These are phyloP conservation scores for Ashbya aceris DNA, from an alignment of 1,139 yeast genomes.

Conservation along the genomic window DNA sequence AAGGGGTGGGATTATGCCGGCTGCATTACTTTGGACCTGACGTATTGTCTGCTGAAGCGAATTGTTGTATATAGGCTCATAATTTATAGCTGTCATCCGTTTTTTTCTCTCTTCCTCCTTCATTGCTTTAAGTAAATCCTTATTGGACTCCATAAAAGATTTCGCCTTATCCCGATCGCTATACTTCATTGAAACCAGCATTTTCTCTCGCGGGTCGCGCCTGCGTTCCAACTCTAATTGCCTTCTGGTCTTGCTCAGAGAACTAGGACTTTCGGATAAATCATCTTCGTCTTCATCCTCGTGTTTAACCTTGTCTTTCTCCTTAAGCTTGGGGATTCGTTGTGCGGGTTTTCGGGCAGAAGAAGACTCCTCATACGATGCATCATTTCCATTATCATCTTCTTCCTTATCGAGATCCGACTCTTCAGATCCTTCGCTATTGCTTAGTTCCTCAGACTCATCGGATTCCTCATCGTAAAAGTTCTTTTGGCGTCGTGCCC, in stretches of 20 bases:
- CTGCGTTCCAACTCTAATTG: slow-evolving; percentile 25
- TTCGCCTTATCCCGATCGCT: slow-evolving; percentile 28
- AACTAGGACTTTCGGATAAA: not conserved
- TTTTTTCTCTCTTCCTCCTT: slow-evolving; percentile 27
- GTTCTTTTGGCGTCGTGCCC: slow-evolving; percentile 2
- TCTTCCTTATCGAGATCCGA: slow-evolving; percentile 3
- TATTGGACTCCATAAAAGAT: slow-evolving; percentile 27
- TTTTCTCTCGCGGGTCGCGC: slow-evolving; percentile 26
- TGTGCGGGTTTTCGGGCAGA: not conserved
- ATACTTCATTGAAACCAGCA: slow-evolving; percentile 28
- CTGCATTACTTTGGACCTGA: slow-evolving; percentile 4
- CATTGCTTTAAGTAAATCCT: slow-evolving; percentile 25
- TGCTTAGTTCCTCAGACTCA: slow-evolving; percentile 3
- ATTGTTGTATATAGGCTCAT: slow-evolving; percentile 8
- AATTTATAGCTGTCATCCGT: slow-evolving; percentile 20
- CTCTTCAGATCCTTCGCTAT: slow-evolving; percentile 2
- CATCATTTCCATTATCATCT: slow-evolving; percentile 4
- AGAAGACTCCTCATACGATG: slow-evolving; percentile 1
- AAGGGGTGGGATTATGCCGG: slow-evolving; percentile 7
- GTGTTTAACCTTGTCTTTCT: not conserved
- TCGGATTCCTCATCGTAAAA: slow-evolving; percentile 4
- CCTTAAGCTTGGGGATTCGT: not conserved
- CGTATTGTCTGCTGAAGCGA: slow-evolving; percentile 4
- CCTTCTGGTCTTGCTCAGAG: slow-evolving; percentile 9
- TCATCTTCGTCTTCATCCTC: slow-evolving; percentile 5